A percentile compares a stretch with the other conserved stretches of the same genome.
phyloP scores from a whole-genome alignment of 176 grass and related monocot genomes.

The Bothriochloa decipiens region DNA sequence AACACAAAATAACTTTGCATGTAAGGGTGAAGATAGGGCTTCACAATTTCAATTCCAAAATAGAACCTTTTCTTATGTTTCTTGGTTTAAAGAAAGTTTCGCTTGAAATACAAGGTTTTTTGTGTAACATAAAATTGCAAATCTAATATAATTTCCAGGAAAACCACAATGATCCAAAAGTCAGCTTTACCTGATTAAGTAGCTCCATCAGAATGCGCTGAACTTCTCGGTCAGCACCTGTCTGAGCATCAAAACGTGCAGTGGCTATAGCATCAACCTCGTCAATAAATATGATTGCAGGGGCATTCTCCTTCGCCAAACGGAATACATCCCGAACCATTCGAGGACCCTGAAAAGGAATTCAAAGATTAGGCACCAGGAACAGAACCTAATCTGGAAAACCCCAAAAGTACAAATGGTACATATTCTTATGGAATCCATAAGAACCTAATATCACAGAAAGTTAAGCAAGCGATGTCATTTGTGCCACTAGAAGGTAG shows the following conservation, averaged over 20 bases:
- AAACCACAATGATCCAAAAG: neutral
- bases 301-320: constrained; percentile 97
- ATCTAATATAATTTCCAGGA: neutral
- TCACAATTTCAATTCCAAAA: neutral
- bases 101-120: neutral
- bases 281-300: constrained; percentile 97
- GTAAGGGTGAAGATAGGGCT: neutral
- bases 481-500: neutral
- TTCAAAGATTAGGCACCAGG: constrained; percentile 15
- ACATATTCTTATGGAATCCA: neutral
- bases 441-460: constrained; percentile 2
- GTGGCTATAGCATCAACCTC: constrained; percentile 99
- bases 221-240: constrained; percentile 95
- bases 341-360: constrained; percentile 67
- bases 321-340: constrained; percentile 98
- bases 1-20: neutral
- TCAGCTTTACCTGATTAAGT: constrained; percentile 86
- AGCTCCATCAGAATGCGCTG: constrained; percentile 99
- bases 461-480: too few relatives aligned
- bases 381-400: neutral
- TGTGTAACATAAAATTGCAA: neutral
- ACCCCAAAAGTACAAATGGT: neutral
- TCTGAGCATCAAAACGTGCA: constrained; percentile 98
- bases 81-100: neutral
- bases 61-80: neutral